phyloP scores from a whole-genome alignment of 768 basidiomycete genomes.

The Suillus occidentalis region DNA sequence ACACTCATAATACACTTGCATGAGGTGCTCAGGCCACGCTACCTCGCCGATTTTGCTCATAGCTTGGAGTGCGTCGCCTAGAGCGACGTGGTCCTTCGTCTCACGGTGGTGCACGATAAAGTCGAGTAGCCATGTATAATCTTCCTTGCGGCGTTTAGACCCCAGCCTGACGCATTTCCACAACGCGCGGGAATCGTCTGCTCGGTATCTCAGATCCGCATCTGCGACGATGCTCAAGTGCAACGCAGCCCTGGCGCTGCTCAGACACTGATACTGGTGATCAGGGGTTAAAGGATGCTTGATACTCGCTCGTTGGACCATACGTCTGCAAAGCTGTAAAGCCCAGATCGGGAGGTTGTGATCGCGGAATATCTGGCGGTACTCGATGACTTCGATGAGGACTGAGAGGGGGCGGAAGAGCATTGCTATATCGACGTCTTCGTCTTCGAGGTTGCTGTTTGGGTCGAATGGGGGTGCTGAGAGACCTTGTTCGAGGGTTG shows the following conservation, averaged over 20 bases:
- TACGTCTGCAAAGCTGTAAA: background rate
- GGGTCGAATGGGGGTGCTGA: background rate
- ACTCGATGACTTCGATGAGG: slow-evolving; percentile 1
- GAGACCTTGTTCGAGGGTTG: background rate
- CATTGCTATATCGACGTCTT: background rate
- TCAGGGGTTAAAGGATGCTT: background rate
- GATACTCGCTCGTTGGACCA: background rate
- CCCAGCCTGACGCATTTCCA: background rate
- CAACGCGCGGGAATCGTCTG: background rate
- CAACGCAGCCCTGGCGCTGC: background rate
- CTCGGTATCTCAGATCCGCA: background rate
- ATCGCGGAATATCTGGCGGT: background rate
- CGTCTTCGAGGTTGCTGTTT: background rate
- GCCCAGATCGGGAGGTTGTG: background rate
- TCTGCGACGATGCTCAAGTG: background rate
- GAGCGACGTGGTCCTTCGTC: slow-evolving; percentile 1
- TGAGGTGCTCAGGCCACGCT: background rate
- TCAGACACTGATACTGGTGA: background rate
- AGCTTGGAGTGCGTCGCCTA: background rate
- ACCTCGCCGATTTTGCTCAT: background rate
- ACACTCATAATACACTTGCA: background rate
- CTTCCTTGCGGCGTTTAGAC: background rate
- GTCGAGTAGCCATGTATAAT: background rate
- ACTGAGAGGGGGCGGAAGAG: background rate
- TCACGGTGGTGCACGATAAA: background rate